These are phyloP conservation scores for Carex littledalei DNA, from an alignment of 176 grass and related monocot genomes.

Conservation along the genomic window DNA sequence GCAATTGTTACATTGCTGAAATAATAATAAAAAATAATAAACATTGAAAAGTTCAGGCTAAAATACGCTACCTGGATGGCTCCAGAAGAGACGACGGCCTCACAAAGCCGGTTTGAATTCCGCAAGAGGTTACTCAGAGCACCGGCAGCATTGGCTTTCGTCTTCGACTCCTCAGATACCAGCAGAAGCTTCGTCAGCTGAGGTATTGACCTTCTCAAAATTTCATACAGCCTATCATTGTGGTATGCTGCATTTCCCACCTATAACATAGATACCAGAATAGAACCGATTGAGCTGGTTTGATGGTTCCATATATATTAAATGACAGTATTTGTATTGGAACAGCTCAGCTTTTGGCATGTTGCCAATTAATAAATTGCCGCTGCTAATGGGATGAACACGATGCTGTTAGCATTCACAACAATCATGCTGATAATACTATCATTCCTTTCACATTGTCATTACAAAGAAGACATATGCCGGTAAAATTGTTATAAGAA, in stretches of 20 bases:
- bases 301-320: background rate
- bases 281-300: background rate
- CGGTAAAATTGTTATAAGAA: background rate
- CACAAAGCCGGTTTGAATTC: constrained; percentile 61
- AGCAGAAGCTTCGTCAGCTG: constrained; percentile 70
- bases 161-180: constrained; percentile 87
- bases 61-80: constrained; percentile 48
- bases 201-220: constrained; percentile 66
- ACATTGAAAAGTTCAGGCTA: background rate
- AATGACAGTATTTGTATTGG: background rate
- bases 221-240: constrained; percentile 84
- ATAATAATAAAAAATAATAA: constrained; percentile 18
- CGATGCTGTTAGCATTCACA: background rate
- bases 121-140: constrained; percentile 82
- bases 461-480: background rate
- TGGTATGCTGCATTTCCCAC: constrained; percentile 97
- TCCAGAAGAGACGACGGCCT: constrained; percentile 63
- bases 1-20: background rate
- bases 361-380: background rate
- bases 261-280: constrained; percentile 28
- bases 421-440: background rate
- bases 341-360: too few relatives aligned
- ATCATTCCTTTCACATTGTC: background rate
- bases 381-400: background rate
- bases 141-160: constrained; percentile 88